These are phyloP conservation scores for Talaromyces sp. DNA, from an alignment of 2,329 filamentous ascomycete genomes.

Conservation along the genomic window DNA sequence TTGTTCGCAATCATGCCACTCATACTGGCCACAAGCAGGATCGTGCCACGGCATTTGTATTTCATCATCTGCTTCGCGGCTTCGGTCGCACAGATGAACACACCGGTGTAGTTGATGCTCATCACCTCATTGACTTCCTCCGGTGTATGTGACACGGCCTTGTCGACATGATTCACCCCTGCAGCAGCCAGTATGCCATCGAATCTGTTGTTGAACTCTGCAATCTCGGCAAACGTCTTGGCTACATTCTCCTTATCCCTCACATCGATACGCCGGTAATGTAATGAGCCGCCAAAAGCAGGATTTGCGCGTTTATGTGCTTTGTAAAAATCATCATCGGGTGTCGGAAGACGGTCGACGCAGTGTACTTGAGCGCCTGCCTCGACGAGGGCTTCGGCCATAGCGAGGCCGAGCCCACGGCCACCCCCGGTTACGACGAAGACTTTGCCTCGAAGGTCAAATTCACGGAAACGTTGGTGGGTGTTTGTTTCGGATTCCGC, in stretches of 20 bases:
- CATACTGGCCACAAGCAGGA: constrained; percentile 52
- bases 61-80: constrained; percentile 50
- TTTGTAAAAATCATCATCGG: constrained; percentile 42
- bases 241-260: constrained; percentile 38
- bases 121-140: constrained; percentile 43
- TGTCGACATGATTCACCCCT: constrained; percentile 42
- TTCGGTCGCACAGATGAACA: constrained; percentile 47
- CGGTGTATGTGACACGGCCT: constrained; percentile 41
- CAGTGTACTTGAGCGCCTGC: constrained; percentile 50
- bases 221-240: constrained; percentile 34
- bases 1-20: constrained; percentile 51
- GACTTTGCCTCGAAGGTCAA: constrained; percentile 41
- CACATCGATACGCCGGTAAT: constrained; percentile 49
- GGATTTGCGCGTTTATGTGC: constrained; percentile 37
- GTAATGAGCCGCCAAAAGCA: constrained; percentile 39
- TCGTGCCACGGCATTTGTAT: constrained; percentile 48
- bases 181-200: constrained; percentile 45
- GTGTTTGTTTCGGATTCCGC: constrained; percentile 23
- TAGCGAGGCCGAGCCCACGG: constrained; percentile 43
- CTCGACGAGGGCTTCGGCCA: constrained; percentile 48
- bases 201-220: constrained; percentile 33
- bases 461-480: constrained; percentile 39
- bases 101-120: constrained; percentile 50
- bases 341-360: constrained; percentile 43
- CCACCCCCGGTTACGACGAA: constrained; percentile 45